Conservation (phyloP, 148 eudicot genomes). For the Rhododendron vialii region DNA sequence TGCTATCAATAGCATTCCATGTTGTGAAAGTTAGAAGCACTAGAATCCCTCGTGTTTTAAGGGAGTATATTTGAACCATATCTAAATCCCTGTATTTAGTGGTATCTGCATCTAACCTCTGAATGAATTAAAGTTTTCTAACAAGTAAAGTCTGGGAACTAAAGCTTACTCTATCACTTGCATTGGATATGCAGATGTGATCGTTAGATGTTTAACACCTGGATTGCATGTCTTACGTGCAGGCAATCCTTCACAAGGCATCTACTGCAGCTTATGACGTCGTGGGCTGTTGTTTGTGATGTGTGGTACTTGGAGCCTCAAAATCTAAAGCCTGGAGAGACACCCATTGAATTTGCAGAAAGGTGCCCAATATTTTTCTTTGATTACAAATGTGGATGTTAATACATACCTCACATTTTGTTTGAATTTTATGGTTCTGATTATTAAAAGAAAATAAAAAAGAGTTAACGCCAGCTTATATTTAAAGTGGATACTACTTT, state of each 20-base stretch:
- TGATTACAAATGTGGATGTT: background rate
- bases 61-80: background rate
- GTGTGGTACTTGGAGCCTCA: slow-evolving; percentile 99
- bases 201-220: background rate
- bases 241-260: slow-evolving; percentile 97
- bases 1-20: background rate
- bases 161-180: background rate
- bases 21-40: background rate
- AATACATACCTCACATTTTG: background rate
- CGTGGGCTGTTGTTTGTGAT: slow-evolving; percentile 99
- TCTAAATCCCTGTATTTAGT: background rate
- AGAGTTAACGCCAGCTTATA: background rate
- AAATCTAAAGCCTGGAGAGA: slow-evolving; percentile 77
- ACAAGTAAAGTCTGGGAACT: background rate
- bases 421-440: background rate
- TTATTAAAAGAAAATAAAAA: background rate
- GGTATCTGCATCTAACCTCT: background rate
- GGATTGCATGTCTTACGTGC: slow-evolving; percentile 17
- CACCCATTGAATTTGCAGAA: slow-evolving; percentile 95
- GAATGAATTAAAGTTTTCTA: background rate
- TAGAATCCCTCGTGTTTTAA: background rate
- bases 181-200: background rate
- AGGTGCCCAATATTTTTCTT: slow-evolving; percentile 32
- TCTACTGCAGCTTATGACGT: slow-evolving; percentile 94
- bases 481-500: slow-evolving; percentile 4